Conservation (phyloP, 2,329 filamentous ascomycete genomes). For the Metarhizium sp. region DNA sequence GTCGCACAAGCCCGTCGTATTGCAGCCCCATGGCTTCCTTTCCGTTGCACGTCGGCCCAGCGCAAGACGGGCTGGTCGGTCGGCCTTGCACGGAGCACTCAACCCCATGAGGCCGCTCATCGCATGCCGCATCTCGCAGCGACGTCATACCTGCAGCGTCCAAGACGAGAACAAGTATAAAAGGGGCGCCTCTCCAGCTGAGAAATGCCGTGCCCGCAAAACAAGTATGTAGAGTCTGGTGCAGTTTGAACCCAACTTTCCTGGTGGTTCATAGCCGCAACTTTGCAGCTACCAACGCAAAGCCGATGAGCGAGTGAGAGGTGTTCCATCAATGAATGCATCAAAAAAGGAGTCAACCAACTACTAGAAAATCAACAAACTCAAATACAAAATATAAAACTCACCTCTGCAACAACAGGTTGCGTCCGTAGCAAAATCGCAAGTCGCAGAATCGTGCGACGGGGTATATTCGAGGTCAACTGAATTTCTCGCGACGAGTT, state of each 20-base stretch:
- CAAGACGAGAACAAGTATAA: background rate
- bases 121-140: background rate
- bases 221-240: too few relatives aligned
- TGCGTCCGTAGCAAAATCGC: background rate
- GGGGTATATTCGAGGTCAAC: background rate
- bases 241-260: too few relatives aligned
- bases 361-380: too few relatives aligned
- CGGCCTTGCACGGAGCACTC: background rate
- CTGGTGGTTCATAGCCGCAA: too few relatives aligned
- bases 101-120: background rate
- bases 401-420: background rate
- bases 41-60: background rate
- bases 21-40: background rate
- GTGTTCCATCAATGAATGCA: too few relatives aligned
- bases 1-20: background rate
- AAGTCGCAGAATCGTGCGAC: background rate
- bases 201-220: background rate
- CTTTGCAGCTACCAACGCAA: too few relatives aligned
- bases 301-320: too few relatives aligned
- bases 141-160: background rate
- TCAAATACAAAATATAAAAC: background rate
- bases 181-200: background rate
- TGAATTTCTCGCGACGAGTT: background rate
- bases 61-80: background rate
- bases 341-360: too few relatives aligned